Evolutionary conservation across 441 rosid genomes (phyloP).

Genomic region (Brassica hybrid): DNA sequence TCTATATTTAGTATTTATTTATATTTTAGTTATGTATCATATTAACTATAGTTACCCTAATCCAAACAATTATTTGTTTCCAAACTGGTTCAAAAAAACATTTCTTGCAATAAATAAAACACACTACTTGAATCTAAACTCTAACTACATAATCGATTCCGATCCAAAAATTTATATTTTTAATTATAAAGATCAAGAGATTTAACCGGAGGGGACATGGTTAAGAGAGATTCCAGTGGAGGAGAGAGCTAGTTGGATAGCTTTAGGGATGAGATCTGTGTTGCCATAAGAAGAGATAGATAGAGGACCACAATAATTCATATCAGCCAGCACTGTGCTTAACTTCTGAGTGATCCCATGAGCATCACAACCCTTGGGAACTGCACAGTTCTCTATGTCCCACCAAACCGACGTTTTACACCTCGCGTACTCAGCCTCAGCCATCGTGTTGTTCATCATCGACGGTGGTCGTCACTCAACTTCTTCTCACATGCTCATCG

Average conservation of each 20-base stretch:
- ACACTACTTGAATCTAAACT: neutral
- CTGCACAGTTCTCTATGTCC: slow-evolving; percentile 92
- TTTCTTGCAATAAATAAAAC: neutral
- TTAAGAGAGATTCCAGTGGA: slow-evolving; percentile 81
- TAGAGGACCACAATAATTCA: slow-evolving; percentile 73
- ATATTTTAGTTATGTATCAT: too few relatives aligned
- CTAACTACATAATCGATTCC: neutral
- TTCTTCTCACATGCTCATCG: neutral
- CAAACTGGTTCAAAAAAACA: too few relatives aligned
- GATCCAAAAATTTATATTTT: neutral
- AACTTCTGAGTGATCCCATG: slow-evolving; percentile 71
- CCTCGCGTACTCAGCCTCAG: slow-evolving; percentile 61
- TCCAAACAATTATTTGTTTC: too few relatives aligned
- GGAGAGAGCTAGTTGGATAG: slow-evolving; percentile 73
- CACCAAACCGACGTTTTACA: slow-evolving; percentile 88
- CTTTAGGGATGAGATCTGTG: slow-evolving; percentile 59
- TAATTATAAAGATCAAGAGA: neutral
- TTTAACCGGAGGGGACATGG: slow-evolving; percentile 83
- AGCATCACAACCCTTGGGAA: slow-evolving; percentile 63
- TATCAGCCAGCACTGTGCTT: slow-evolving; percentile 62
- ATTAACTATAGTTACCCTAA: too few relatives aligned
- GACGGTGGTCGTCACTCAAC: neutral
- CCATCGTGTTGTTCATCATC: neutral
- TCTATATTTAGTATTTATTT: too few relatives aligned
- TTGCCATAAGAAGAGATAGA: slow-evolving; percentile 85